Percentiles rank a stretch among this genome's conserved stretches.
Conservation (phyloP, 441 rosid genomes). For the Arabidopsis lyrata region DNA sequence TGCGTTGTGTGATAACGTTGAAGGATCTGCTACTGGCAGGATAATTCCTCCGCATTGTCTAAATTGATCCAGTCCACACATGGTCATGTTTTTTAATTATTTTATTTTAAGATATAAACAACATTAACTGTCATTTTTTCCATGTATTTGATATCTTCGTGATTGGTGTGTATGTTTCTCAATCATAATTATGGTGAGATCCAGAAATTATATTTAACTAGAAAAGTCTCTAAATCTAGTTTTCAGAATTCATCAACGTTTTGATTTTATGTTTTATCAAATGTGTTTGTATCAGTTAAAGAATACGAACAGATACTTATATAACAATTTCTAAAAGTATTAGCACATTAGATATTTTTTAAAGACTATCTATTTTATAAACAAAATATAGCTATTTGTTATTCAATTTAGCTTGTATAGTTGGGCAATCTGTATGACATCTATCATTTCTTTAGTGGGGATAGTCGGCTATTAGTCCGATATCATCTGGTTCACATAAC, state of each 20-base stretch:
- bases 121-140: neutral
- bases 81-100: neutral
- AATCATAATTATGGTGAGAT: neutral
- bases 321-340: no score
- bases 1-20: constrained; percentile 24
- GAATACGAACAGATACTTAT: no score
- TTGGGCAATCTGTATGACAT: no score
- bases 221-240: neutral
- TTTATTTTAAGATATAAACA: no score
- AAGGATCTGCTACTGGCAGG: constrained; percentile 30
- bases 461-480: no score
- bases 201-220: neutral
- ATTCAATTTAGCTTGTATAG: no score
- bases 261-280: neutral
- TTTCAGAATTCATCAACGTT: neutral
- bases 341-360: no score
- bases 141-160: neutral
- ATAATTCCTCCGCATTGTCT: constrained; percentile 21
- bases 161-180: neutral
- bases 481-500: no score
- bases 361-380: no score
- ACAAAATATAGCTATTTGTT: no score
- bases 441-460: no score
- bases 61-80: constrained; percentile 2
- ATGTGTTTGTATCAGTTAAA: neutral